These are phyloP conservation scores for Vararia minispora DNA, from an alignment of 768 basidiomycete genomes.

Conservation along the genomic window DNA sequence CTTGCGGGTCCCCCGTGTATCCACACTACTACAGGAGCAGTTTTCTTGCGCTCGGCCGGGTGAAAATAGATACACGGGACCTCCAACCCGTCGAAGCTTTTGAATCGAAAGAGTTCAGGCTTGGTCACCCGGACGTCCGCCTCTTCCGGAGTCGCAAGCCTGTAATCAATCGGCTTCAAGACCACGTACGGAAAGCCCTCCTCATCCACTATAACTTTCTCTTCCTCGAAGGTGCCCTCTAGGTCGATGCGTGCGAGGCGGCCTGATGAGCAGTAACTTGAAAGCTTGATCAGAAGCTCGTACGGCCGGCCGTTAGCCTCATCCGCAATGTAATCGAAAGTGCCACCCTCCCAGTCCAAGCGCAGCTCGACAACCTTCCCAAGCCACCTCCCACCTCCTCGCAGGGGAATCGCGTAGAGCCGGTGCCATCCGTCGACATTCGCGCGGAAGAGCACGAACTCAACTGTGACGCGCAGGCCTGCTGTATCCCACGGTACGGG, in stretches of 20 bases:
- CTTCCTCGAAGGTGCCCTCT: constrained; percentile 12
- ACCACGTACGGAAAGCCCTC: constrained; percentile 19
- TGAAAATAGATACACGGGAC: constrained; percentile 33
- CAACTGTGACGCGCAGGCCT: constrained; percentile 15
- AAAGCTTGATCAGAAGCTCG: constrained; percentile 22
- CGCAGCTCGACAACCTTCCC: constrained; percentile 17
- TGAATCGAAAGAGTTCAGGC: constrained; percentile 25
- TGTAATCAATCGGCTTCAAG: constrained; percentile 20
- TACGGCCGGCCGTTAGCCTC: constrained; percentile 22
- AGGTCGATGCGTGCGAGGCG: constrained; percentile 25
- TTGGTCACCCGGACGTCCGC: constrained; percentile 18
- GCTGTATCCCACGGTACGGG: constrained; percentile 26
- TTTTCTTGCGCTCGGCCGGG: constrained; percentile 19
- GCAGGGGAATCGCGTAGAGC: constrained; percentile 15
- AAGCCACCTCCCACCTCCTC: constrained; percentile 13
- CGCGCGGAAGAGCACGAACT: constrained; percentile 21
- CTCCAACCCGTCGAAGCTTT: constrained; percentile 30
- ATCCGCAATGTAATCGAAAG: constrained; percentile 22
- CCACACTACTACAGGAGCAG: constrained; percentile 23
- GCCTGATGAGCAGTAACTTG: constrained; percentile 21
- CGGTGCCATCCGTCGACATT: constrained; percentile 29
- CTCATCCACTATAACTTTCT: constrained; percentile 13
- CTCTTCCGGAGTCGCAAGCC: constrained; percentile 23
- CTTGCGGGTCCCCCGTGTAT: constrained; percentile 31
- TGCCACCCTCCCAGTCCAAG: constrained; percentile 14